phyloP scores from a whole-genome alignment of 345 rosid genomes.

The Heritiera littoralis region DNA sequence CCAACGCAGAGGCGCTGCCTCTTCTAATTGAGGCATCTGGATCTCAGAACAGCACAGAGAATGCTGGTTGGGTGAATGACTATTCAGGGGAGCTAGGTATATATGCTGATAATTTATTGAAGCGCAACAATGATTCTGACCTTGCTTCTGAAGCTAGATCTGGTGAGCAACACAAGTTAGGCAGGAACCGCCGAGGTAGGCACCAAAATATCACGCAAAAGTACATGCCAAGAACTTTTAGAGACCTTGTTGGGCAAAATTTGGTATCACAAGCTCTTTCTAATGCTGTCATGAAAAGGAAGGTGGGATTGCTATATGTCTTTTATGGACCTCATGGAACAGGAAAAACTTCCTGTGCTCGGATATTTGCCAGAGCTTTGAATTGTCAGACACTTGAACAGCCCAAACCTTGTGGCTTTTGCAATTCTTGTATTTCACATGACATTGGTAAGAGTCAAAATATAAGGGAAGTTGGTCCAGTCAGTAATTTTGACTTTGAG shows the following conservation, averaged over 20 bases:
- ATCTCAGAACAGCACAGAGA: constrained; percentile 59
- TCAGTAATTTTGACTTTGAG: constrained; percentile 72
- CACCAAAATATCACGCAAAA: constrained; percentile 89
- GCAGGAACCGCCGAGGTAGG: constrained; percentile 39
- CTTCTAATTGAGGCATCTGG: constrained; percentile 67
- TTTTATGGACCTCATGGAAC: constrained; percentile 98
- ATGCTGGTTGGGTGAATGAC: constrained; percentile 82
- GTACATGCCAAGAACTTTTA: constrained; percentile 72
- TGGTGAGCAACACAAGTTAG: constrained; percentile 40
- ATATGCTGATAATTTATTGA: constrained; percentile 76
- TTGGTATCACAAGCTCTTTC: constrained; percentile 85
- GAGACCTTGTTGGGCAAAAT: constrained; percentile 85
- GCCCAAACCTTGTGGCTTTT: constrained; percentile 78
- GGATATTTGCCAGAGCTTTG: constrained; percentile 84
- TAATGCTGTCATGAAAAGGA: constrained; percentile 71
- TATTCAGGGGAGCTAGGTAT: constrained; percentile 94
- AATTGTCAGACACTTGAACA: constrained; percentile 79
- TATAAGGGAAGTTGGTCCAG: constrained; percentile 81
- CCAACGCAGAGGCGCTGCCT: constrained; percentile 67
- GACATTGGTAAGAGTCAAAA: constrained; percentile 70
- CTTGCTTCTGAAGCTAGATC: constrained; percentile 84
- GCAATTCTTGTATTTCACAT: constrained; percentile 73
- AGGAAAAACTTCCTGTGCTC: constrained; percentile 94
- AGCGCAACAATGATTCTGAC: constrained; percentile 64
- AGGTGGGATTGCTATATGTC: constrained; percentile 85